A percentile compares a stretch with the other conserved stretches of the same genome.
phyloP scores from a whole-genome alignment of 305 asterid species.

The Nicotiana rustica region DNA sequence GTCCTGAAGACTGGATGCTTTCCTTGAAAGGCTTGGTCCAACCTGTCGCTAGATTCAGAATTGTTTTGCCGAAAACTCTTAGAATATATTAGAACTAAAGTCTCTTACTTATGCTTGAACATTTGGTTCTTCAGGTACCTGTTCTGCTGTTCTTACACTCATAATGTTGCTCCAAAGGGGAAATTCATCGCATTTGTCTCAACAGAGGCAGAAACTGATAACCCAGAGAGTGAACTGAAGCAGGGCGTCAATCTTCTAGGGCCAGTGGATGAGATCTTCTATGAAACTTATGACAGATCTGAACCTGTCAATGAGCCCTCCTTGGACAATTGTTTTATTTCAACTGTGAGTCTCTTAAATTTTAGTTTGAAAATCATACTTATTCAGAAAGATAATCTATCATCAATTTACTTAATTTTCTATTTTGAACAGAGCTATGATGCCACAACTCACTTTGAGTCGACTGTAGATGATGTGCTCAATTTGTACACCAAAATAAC shows the following conservation, averaged over 20 bases:
- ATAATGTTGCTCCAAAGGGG: constrained; percentile 98
- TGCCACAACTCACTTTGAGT: constrained; percentile 96
- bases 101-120: constrained; percentile 22
- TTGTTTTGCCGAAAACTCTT: not conserved
- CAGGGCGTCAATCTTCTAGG: constrained; percentile 95
- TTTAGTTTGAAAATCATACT: constrained; percentile 34
- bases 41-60: not conserved
- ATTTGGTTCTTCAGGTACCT: constrained; percentile 70
- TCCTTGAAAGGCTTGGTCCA: constrained; percentile 8
- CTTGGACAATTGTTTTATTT: constrained; percentile 89
- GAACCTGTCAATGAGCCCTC: constrained; percentile 77
- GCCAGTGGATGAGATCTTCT: constrained; percentile 92
- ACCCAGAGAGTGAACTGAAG: constrained; percentile 87
- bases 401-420: constrained; percentile 33
- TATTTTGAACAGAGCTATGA: constrained; percentile 83
- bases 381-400: constrained; percentile 34
- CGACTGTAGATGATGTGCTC: constrained; percentile 93
- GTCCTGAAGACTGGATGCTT: not conserved
- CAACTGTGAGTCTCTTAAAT: constrained; percentile 64
- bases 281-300: constrained; percentile 83
- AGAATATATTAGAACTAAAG: not conserved
- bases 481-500: constrained; percentile 89
- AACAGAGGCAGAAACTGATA: constrained; percentile 92
- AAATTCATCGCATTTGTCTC: constrained; percentile 95
- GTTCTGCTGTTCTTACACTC: constrained; percentile 95